A percentile compares a stretch with the other conserved stretches of the same genome.
Evolutionary conservation across 2,329 filamentous ascomycete genomes (phyloP).

Genomic region (Ceratocystis variospora): DNA sequence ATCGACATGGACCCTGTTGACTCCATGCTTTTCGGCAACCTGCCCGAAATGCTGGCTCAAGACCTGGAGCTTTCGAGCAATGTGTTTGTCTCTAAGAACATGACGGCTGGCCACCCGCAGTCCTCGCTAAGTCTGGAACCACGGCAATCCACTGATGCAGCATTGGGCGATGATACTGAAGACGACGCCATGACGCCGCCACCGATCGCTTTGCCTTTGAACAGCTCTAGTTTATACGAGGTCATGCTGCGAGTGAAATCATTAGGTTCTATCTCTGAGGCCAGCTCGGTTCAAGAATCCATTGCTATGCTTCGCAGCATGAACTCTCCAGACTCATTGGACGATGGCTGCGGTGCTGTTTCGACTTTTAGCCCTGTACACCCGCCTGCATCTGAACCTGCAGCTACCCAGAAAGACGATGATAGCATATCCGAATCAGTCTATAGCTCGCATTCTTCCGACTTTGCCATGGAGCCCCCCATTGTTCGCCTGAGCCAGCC

Average conservation of each 20-base stretch:
- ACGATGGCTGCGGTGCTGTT: background rate
- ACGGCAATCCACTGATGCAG: constrained; percentile 2
- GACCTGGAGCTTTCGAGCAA: constrained; percentile 38
- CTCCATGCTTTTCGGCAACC: constrained; percentile 28
- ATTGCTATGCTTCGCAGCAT: constrained; percentile 13
- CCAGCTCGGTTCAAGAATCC: constrained; percentile 15
- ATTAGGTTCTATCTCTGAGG: constrained; percentile 10
- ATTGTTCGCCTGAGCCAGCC: constrained; percentile 12
- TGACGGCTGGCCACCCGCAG: constrained; percentile 38
- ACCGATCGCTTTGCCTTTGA: constrained; percentile 9
- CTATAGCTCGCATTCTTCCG: constrained; percentile 8
- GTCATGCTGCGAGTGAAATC: constrained; percentile 15
- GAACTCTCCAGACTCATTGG: constrained; percentile 2
- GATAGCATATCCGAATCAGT: constrained; percentile 13
- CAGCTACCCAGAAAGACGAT: constrained; percentile 11
- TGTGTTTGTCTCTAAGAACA: constrained; percentile 37
- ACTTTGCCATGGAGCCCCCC: constrained; percentile 14
- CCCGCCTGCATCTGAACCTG: background rate
- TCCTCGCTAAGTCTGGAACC: constrained; percentile 4
- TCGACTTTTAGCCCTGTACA: constrained; percentile 5
- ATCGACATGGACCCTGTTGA: constrained; percentile 18
- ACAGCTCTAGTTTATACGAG: constrained; percentile 10
- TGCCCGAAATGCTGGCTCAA: constrained; percentile 42
- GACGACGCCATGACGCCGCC: constrained; percentile 4
- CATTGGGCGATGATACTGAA: constrained; percentile 8